Percentiles rank a stretch among this genome's conserved stretches.
Conservation (phyloP, 768 basidiomycete species). For the Podaxis sp. region DNA sequence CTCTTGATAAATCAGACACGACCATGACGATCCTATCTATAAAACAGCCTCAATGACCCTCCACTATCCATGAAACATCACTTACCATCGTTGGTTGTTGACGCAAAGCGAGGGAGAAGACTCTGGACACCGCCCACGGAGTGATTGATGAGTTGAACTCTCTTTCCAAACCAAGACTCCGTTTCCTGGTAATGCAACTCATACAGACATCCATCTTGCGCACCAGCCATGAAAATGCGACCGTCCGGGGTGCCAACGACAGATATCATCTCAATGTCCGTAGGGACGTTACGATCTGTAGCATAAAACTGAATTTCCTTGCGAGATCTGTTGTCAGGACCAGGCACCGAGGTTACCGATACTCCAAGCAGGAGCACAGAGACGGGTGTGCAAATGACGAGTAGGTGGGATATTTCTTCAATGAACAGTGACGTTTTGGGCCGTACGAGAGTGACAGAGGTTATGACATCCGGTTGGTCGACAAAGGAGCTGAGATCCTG, state of each 20-base stretch:
- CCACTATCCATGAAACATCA: background rate
- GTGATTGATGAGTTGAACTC: constrained; percentile 83
- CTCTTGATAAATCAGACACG: constrained; percentile 64
- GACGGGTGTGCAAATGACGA: constrained; percentile 88
- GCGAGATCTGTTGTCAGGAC: constrained; percentile 40
- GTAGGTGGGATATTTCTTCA: constrained; percentile 85
- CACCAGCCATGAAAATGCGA: constrained; percentile 88
- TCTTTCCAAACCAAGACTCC: constrained; percentile 91
- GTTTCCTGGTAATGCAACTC: constrained; percentile 90
- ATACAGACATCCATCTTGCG: constrained; percentile 85
- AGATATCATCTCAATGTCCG: constrained; percentile 84
- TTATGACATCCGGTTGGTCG: constrained; percentile 88
- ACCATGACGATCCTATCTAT: constrained; percentile 73
- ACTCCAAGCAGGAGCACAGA: constrained; percentile 85
- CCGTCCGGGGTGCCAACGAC: constrained; percentile 80
- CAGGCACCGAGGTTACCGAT: constrained; percentile 48
- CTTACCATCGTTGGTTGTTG: constrained; percentile 66
- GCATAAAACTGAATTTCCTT: constrained; percentile 88
- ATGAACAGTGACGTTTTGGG: constrained; percentile 88
- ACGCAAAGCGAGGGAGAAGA: constrained; percentile 73
- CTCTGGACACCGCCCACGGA: constrained; percentile 79
- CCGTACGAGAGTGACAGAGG: constrained; percentile 83
- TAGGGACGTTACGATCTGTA: constrained; percentile 78
- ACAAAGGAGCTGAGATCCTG: constrained; percentile 90
- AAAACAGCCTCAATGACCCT: constrained; percentile 5